A percentile compares a stretch with the other conserved stretches of the same genome.
Evolutionary conservation across 129 eudicot species (phyloP).

Genomic region (Deinandra increscens): DNA sequence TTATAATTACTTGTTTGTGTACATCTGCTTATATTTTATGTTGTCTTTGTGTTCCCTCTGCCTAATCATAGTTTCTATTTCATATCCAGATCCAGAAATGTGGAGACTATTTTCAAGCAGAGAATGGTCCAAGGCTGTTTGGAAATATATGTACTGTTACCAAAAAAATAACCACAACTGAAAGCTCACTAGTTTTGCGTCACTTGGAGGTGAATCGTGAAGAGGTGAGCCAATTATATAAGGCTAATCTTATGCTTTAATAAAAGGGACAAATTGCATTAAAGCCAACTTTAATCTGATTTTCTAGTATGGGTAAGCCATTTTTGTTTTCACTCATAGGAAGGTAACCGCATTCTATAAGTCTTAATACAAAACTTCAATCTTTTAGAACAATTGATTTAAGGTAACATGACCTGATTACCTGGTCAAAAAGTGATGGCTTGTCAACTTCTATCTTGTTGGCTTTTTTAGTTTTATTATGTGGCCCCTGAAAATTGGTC

Average conservation of each 20-base stretch:
- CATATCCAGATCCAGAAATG: constrained; percentile 76
- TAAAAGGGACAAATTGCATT: constrained; percentile 14
- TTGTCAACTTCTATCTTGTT: background rate
- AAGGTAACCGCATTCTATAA: background rate
- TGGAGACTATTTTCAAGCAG: constrained; percentile 96
- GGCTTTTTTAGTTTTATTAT: background rate
- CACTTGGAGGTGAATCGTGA: constrained; percentile 72
- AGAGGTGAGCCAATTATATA: constrained; percentile 52
- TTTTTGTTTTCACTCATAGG: constrained; percentile 5
- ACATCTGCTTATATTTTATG: background rate
- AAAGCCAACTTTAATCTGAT: background rate
- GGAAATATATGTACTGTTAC: constrained; percentile 66
- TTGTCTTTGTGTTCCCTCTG: background rate
- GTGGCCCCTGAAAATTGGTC: background rate
- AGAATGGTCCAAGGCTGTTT: constrained; percentile 84
- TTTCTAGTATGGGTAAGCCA: constrained; percentile 2
- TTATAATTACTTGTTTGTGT: background rate
- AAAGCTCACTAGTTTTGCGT: constrained; percentile 65
- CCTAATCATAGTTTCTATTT: background rate
- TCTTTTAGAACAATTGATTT: background rate
- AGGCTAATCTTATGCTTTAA: constrained; percentile 4
- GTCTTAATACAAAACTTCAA: background rate
- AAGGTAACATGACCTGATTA: background rate
- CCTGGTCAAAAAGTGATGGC: background rate
- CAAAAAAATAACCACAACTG: constrained; percentile 52